Evolutionary conservation across 2,329 filamentous ascomycete species (phyloP).

Genomic region (Aspergillus texensis): DNA sequence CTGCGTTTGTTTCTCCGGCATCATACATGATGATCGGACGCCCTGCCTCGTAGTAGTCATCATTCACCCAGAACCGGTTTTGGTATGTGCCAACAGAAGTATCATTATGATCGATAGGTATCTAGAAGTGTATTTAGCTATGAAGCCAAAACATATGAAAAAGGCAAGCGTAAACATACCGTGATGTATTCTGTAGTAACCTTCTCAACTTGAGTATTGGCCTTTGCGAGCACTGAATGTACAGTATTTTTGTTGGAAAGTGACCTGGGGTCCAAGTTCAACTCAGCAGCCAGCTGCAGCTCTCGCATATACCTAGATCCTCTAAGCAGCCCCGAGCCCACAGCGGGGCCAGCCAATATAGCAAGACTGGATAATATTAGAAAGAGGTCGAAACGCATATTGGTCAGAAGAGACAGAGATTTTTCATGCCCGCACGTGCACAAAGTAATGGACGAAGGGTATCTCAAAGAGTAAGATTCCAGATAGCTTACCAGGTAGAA

Average conservation of each 20-base stretch:
- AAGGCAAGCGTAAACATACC: slow-evolving; percentile 11
- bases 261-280: slow-evolving; percentile 22
- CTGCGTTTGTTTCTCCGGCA: slow-evolving; percentile 49
- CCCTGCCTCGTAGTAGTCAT: slow-evolving; percentile 57
- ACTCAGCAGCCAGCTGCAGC: slow-evolving; percentile 22
- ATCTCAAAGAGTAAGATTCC: background rate
- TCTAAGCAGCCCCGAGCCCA: slow-evolving; percentile 17
- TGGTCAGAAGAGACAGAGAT: background rate
- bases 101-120: slow-evolving; percentile 37
- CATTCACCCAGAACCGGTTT: slow-evolving; percentile 59
- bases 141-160: background rate
- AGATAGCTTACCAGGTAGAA: background rate
- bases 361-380: slow-evolving; percentile 1
- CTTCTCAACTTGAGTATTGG: background rate
- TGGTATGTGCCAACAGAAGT: slow-evolving; percentile 52
- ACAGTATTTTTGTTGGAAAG: background rate
- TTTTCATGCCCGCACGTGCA: background rate
- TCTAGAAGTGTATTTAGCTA: slow-evolving; percentile 14
- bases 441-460: background rate
- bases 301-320: slow-evolving; percentile 18
- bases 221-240: background rate
- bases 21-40: slow-evolving; percentile 56
- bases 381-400: slow-evolving; percentile 5
- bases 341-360: slow-evolving; percentile 15
- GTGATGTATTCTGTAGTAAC: slow-evolving; percentile 20